Base-by-base conservation (phyloP, 2,329 filamentous ascomycete species). In the Penicillium sumatraense region DNA sequence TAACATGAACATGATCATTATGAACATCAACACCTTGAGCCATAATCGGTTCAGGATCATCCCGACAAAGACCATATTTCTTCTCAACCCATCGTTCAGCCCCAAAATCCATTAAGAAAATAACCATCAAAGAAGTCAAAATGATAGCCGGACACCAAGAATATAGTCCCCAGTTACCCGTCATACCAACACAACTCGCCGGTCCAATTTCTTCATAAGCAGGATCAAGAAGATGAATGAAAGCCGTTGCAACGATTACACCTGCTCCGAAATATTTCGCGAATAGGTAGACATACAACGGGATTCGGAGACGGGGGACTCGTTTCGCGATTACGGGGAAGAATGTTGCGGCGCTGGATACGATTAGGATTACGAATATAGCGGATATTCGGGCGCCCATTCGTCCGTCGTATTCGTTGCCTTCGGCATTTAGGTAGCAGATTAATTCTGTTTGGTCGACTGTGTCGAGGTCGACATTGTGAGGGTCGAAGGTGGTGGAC, bases 381-480 rank as follows among this genome's bases (percentile, higher is more conserved):
- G 78, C 66, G 21, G 65, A 80, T 63, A 77, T 70, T 3, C 77
- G 75, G 1, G 72, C 73, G 8, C 78, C 78, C 1, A 80, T 58
- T 3, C 69, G 73, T 20, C 83, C 83, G 60, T 85, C 74, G 62
- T 85, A 86, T 18, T 85, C 79, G 61, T 85, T 85, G 1, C 63
- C 68, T 2, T 68, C 70, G 2, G 64, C 54, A 10, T 74, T 69
- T 16, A 85, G 63, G 65, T 79, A 84, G 66, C 83, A 86, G 62
- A 83, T 72, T 41, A 86, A 68, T 2, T 77, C 67, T 3, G 63
- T 63, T 2, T 73, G 70, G 60, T 80, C 77, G 10, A 69, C 77
- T 1, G 70, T 76, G 41, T 71, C 66, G 20, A 82, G 69, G 55
- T 82, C 68, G 67, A 81, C 80, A 48, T 64, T 75, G 23, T 65